These are phyloP conservation scores for Gymnopus androsaceus DNA, from an alignment of 1,284 basidiomycete genomes.

Conservation along the genomic window DNA sequence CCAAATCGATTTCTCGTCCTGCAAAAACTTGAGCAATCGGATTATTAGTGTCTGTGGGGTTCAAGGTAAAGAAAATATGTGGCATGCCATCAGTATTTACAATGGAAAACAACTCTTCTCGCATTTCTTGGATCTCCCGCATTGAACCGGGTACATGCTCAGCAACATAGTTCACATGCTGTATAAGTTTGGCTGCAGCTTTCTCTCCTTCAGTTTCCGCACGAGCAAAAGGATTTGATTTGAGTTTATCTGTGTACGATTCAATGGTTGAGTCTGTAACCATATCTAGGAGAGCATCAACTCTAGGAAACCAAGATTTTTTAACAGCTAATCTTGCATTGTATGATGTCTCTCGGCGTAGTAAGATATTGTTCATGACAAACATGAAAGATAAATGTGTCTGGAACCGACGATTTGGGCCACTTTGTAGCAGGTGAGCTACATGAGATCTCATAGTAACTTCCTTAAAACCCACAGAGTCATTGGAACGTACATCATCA, in stretches of 20 bases:
- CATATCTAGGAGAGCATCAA: too few relatives aligned
- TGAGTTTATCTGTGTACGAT: not conserved
- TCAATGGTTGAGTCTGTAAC: not conserved
- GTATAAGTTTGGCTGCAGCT: not conserved
- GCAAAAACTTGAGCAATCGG: constrained; percentile 17
- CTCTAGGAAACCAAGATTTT: too few relatives aligned
- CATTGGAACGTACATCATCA: too few relatives aligned
- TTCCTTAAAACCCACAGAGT: not conserved
- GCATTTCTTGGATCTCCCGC: not conserved
- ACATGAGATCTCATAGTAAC: not conserved
- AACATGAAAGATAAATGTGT: not conserved
- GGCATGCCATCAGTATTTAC: constrained; percentile 1
- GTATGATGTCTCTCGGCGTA: not conserved
- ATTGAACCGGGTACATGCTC: constrained; percentile 3
- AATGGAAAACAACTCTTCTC: constrained; percentile 5
- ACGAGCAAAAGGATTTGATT: not conserved
- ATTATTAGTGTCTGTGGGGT: constrained; percentile 17
- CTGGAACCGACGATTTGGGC: constrained; percentile 1
- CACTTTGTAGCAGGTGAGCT: not conserved
- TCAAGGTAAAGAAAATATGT: constrained; percentile 3
- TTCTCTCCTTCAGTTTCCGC: not conserved
- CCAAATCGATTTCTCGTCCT: constrained; percentile 18
- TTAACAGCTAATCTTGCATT: too few relatives aligned
- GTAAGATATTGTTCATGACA: not conserved
- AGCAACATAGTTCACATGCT: constrained; percentile 4